Base-by-base conservation (phyloP, 805 yeast species). In the Hanseniaspora occidentalis region DNA sequence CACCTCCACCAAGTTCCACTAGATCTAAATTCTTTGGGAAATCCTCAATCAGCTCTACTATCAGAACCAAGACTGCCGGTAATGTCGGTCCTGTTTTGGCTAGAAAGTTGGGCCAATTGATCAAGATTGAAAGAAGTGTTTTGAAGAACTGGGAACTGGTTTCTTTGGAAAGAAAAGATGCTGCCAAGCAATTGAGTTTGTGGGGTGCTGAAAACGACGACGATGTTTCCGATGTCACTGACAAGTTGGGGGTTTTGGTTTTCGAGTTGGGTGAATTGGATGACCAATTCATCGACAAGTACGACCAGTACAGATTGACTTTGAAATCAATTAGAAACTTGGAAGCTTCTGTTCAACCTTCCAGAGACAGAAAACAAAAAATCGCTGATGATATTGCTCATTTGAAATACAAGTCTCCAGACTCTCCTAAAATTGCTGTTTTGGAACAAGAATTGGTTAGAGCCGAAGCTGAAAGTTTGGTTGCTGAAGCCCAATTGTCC, bases 181-280 rank as follows among this genome's bases (percentile, higher is more conserved):
- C 81, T 47, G 92, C 94, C 43, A 80, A 75, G 60, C 92, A 82
- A 61, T 69, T 83, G 59, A 76, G 85, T 39, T 60, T 79, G 34
- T 84, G 95, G 95, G 94, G 94, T 69, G 80, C 79, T 57, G 84
- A 74, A 48, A 80, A 83, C 53, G 92, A 82, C 55, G 92, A 84
- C 54, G 89, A 82, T 50, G 85, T 84, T 36, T 72, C 83, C 36
- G 94, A 84, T 61, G 77, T 84, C 53, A 81, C 94, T 40, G 94
- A 84, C 64, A 84, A 84, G 61, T 68, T 84, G 56, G 94, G 94
- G 54, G 92, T 82, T 43, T 67, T 84, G 48, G 71, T 82, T 50
- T 80, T 75, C 57, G 94, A 84, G 62, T 70, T 83, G 57, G 86
- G 88, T 62, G 92, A 82, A 63, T 69, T 82, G 56, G 94, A 84